Percentiles rank a stretch among this genome's conserved stretches.
Conservation (phyloP, 345 rosid genomes). For the Hevea brasiliensis region DNA sequence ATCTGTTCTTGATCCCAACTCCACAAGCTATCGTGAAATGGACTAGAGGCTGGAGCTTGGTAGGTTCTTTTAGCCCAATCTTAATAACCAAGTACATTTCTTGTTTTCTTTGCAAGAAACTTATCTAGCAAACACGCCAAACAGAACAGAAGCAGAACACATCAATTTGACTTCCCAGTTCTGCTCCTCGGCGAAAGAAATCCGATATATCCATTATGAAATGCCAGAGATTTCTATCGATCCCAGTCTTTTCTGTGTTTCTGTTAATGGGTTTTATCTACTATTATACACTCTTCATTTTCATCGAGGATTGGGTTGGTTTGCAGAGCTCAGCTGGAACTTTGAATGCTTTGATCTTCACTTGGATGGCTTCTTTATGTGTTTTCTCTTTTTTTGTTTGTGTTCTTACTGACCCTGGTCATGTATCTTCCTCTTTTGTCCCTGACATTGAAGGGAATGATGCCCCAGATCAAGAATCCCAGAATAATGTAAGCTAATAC, state of each 20-base stretch:
- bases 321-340: conserved; percentile 56
- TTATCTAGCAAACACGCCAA: background rate
- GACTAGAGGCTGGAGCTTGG: too few relatives aligned
- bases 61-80: background rate
- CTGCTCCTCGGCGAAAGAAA: background rate
- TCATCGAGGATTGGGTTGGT: conserved; percentile 56
- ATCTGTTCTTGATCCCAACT: background rate
- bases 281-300: conserved; percentile 50
- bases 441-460: conserved; percentile 59
- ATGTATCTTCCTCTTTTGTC: conserved; percentile 49
- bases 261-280: conserved; percentile 50
- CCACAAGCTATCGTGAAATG: background rate
- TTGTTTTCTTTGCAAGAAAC: background rate
- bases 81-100: too few relatives aligned
- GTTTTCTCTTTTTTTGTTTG: conserved; percentile 44
- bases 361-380: conserved; percentile 45
- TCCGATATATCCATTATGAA: conserved; percentile 31
- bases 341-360: conserved; percentile 47
- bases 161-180: background rate
- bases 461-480: conserved; percentile 28
- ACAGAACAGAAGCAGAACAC: background rate
- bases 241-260: conserved; percentile 52
- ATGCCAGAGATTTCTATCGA: conserved; percentile 48
- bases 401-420: conserved; percentile 59
- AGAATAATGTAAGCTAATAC: conserved; percentile 29